These are phyloP conservation scores for Amauroascus verrucosus DNA, from an alignment of 2,329 filamentous ascomycete species.

Conservation along the genomic window DNA sequence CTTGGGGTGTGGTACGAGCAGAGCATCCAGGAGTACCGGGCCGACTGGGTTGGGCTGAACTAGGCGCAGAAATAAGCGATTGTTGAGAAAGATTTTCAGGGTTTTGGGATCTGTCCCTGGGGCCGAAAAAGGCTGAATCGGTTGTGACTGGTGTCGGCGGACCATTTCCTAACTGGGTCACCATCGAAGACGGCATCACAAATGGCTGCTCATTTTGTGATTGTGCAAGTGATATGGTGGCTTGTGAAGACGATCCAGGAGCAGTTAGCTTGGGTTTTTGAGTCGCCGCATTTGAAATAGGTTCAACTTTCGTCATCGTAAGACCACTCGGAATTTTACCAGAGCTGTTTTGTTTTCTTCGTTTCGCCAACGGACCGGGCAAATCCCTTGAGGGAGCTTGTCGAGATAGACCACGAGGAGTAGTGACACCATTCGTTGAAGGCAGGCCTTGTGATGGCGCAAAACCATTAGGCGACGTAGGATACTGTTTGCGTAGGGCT, in stretches of 20 bases:
- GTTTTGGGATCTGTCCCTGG: constrained; percentile 50
- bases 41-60: constrained; percentile 63
- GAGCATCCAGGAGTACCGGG: constrained; percentile 55
- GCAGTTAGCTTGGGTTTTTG: constrained; percentile 31
- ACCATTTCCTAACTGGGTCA: constrained; percentile 45
- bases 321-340: constrained; percentile 61
- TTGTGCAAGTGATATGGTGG: constrained; percentile 26
- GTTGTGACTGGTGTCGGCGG: constrained; percentile 58
- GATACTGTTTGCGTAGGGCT: constrained; percentile 43
- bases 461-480: constrained; percentile 32
- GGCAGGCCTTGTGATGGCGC: constrained; percentile 27
- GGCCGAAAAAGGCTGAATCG: constrained; percentile 49
- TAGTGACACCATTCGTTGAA: constrained; percentile 33
- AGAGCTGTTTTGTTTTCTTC: constrained; percentile 65
- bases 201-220: constrained; percentile 40
- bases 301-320: constrained; percentile 68
- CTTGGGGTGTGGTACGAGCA: constrained; percentile 29
- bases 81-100: constrained; percentile 56
- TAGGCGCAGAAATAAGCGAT: constrained; percentile 60
- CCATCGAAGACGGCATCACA: constrained; percentile 34
- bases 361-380: constrained; percentile 60
- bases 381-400: constrained; percentile 60
- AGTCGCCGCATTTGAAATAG: constrained; percentile 30
- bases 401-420: constrained; percentile 55
- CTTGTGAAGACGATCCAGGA: constrained; percentile 35